These are phyloP conservation scores for Spizellomyces sp. DNA, from an alignment of 192 early-diverging fungal genomes.

Conservation along the genomic window DNA sequence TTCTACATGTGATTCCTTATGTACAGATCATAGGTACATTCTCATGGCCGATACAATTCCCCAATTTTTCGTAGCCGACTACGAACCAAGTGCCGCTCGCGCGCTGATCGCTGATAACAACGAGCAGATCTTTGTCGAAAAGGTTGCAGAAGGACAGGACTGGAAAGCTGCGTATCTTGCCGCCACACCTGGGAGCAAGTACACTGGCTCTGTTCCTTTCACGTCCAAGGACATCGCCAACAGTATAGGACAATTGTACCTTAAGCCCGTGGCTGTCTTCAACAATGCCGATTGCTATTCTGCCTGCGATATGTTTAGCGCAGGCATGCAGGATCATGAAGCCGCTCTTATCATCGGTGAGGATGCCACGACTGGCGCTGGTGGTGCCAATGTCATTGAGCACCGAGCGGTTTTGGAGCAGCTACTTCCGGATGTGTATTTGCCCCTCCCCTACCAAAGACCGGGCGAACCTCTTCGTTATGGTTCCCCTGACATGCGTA, in stretches of 20 bases:
- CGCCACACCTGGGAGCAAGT: conserved; percentile 17
- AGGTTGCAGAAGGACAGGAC: not conserved
- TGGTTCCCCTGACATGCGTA: not conserved
- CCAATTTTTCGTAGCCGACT: conserved; percentile 21
- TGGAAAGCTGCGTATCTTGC: conserved; percentile 1
- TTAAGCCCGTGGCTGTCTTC: conserved; percentile 35
- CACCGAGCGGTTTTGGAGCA: not conserved
- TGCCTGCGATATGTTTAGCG: conserved; percentile 30
- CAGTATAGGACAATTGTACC: conserved; percentile 20
- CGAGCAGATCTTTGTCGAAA: conserved; percentile 1
- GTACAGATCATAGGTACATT: not conserved
- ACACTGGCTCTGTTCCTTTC: conserved; percentile 16
- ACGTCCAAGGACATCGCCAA: conserved; percentile 9
- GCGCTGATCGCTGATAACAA: conserved; percentile 14
- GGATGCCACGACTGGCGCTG: conserved; percentile 33
- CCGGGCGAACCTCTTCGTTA: not conserved
- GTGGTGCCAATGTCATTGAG: conserved; percentile 32
- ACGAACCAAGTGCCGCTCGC: conserved; percentile 2
- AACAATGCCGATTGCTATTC: conserved; percentile 32
- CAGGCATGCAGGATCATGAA: conserved; percentile 35
- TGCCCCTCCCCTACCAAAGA: not conserved
- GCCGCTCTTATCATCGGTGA: conserved; percentile 32
- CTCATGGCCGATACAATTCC: conserved; percentile 5
- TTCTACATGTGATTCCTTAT: too few relatives aligned
- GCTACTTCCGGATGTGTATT: not conserved